Percentiles rank a stretch among this genome's conserved stretches.
These are phyloP conservation scores for Spinacia oleracea DNA, from an alignment of 179 eudicot species.

Conservation along the genomic window DNA sequence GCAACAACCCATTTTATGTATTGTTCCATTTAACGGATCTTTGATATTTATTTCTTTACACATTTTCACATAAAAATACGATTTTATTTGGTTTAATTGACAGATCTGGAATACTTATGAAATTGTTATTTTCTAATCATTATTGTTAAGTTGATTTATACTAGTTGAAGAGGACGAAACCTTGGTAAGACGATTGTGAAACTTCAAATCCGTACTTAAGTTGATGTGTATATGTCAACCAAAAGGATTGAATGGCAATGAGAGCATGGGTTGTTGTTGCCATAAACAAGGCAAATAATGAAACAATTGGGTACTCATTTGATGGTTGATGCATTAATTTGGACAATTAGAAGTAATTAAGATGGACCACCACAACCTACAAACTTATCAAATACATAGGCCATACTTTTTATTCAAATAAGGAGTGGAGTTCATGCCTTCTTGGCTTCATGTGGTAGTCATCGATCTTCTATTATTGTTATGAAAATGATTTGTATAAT, in stretches of 20 bases:
- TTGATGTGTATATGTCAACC: too few species aligned
- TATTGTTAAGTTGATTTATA: too few species aligned
- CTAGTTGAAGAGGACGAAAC: too few species aligned
- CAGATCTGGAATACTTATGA: too few species aligned
- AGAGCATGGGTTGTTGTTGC: neutral
- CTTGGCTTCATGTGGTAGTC: neutral
- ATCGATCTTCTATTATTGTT: neutral
- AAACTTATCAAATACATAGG: slow-evolving; percentile 12
- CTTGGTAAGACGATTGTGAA: too few species aligned
- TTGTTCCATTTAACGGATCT: too few species aligned
- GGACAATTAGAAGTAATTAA: neutral
- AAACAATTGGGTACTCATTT: neutral
- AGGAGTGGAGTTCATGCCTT: neutral
- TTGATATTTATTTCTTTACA: too few species aligned
- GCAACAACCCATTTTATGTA: neutral
- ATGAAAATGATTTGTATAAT: neutral
- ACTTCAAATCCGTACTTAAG: too few species aligned
- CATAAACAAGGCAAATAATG: neutral
- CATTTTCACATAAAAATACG: too few species aligned
- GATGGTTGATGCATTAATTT: neutral
- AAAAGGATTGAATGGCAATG: neutral
- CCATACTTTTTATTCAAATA: slow-evolving; percentile 1
- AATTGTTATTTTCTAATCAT: too few species aligned
- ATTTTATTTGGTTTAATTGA: too few species aligned
- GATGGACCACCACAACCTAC: neutral